Percentiles rank a stretch among this genome's conserved stretches.
These are phyloP conservation scores for Moesziomyces globuligerus DNA, from an alignment of 1,284 basidiomycete genomes.

Conservation along the genomic window DNA sequence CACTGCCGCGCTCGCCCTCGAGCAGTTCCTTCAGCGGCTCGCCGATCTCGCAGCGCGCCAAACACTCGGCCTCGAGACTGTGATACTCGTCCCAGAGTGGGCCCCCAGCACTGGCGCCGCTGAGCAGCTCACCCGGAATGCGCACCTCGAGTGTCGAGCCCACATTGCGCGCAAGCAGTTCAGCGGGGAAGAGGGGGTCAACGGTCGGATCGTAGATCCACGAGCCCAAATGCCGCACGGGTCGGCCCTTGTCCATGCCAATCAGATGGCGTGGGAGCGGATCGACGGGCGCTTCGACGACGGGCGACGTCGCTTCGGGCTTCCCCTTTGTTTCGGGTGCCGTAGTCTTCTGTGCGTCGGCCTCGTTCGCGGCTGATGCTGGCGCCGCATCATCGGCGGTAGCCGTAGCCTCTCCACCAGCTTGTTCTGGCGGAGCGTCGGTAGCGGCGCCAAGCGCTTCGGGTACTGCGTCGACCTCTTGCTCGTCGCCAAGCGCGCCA, in stretches of 20 bases:
- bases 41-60: conserved; percentile 30
- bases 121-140: conserved; percentile 55
- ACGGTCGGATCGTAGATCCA: conserved; percentile 60
- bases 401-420: background rate
- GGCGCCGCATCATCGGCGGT: background rate
- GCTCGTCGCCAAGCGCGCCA: conserved; percentile 23
- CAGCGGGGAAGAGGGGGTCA: conserved; percentile 58
- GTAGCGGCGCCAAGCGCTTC: conserved; percentile 12
- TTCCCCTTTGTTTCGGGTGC: background rate
- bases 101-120: conserved; percentile 22
- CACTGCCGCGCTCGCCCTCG: conserved; percentile 18
- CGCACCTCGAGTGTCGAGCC: conserved; percentile 65
- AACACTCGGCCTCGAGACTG: conserved; percentile 17
- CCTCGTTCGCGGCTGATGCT: background rate
- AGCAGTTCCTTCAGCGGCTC: conserved; percentile 32
- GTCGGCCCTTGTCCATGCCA: conserved; percentile 60
- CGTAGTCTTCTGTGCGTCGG: background rate
- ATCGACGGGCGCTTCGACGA: conserved; percentile 25
- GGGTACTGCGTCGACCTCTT: conserved; percentile 19
- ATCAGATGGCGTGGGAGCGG: conserved; percentile 48
- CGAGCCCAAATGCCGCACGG: conserved; percentile 60
- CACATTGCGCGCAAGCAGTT: conserved; percentile 61
- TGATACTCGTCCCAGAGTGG: conserved; percentile 36
- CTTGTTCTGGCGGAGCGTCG: background rate
- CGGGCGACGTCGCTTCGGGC: conserved; percentile 4